phyloP scores from a whole-genome alignment of 345 rosid species.

The Rhizophora apiculata region DNA sequence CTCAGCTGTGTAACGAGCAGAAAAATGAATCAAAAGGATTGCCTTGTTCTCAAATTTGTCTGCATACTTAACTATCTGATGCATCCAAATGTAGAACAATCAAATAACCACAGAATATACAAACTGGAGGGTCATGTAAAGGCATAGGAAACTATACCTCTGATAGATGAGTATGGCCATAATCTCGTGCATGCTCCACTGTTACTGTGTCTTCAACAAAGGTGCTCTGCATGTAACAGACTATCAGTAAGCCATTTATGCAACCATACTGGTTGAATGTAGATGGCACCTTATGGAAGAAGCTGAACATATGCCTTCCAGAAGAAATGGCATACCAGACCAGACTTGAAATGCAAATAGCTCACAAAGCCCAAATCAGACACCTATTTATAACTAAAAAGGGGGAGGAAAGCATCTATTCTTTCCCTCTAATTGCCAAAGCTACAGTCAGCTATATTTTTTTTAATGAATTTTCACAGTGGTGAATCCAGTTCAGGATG shows the following conservation, averaged over 20 bases:
- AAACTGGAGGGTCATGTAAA: slow-evolving; percentile 4
- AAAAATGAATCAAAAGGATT: slow-evolving; percentile 86
- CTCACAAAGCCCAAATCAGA: no score
- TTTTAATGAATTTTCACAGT: no score
- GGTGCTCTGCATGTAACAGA: slow-evolving; percentile 57
- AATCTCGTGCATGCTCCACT: slow-evolving; percentile 83
- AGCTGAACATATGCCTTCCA: no score
- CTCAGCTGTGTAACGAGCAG: slow-evolving; percentile 73
- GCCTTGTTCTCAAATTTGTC: slow-evolving; percentile 75
- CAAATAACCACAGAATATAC: slow-evolving; percentile 8
- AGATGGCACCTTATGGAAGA: background rate
- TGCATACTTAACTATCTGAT: slow-evolving; percentile 64
- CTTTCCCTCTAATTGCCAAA: no score
- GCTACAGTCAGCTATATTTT: no score
- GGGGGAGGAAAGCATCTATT: no score
- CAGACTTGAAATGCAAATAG: no score
- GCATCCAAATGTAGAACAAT: slow-evolving; percentile 6
- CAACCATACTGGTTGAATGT: background rate
- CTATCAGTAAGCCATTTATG: background rate
- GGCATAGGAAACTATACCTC: slow-evolving; percentile 48
- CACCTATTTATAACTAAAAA: no score
- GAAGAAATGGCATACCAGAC: no score
- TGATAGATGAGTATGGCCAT: slow-evolving; percentile 80
- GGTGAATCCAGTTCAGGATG: no score
- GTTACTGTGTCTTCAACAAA: slow-evolving; percentile 61